These are phyloP conservation scores for Pseudogymnoascus sp. DNA, from an alignment of 2,329 filamentous ascomycete species.

Conservation along the genomic window DNA sequence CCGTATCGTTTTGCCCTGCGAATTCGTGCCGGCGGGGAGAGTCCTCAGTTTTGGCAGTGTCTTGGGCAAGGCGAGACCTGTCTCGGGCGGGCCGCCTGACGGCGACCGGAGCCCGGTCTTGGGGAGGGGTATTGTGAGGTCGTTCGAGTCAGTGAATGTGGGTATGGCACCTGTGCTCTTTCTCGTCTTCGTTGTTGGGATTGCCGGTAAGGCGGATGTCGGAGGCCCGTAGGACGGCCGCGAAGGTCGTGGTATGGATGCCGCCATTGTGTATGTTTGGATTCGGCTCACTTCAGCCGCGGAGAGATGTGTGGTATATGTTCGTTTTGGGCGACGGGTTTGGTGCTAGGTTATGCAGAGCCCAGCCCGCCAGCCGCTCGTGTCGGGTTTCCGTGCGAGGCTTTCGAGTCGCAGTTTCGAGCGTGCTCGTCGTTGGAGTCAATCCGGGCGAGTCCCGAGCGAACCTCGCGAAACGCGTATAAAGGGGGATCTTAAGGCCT, in stretches of 20 bases:
- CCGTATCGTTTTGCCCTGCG: conserved; percentile 60
- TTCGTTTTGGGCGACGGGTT: not conserved
- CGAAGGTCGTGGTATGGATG: conserved; percentile 46
- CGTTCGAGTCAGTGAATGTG: conserved; percentile 24
- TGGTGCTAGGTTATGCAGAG: conserved; percentile 7
- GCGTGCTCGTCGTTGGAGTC: not conserved
- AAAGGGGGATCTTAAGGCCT: conserved; percentile 1
- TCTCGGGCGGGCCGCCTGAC: conserved; percentile 45
- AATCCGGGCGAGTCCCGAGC: not conserved
- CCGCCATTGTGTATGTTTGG: conserved; percentile 37
- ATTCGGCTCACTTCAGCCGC: not conserved
- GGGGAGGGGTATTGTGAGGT: conserved; percentile 28
- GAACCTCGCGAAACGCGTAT: not conserved
- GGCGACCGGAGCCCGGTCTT: conserved; percentile 52
- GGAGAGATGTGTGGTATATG: not conserved
- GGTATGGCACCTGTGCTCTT: conserved; percentile 50
- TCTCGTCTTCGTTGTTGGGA: conserved; percentile 65
- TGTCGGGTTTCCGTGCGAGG: not conserved
- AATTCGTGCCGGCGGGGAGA: conserved; percentile 45
- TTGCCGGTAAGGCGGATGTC: conserved; percentile 60
- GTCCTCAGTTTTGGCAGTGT: conserved; percentile 49
- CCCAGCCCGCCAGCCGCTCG: conserved; percentile 2
- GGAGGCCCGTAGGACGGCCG: conserved; percentile 63
- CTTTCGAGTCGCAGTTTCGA: not conserved
- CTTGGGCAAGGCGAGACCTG: conserved; percentile 37